A percentile compares a stretch with the other conserved stretches of the same genome.
phyloP scores from a whole-genome alignment of 441 rosid species.

The Adansonia rubrostipa region DNA sequence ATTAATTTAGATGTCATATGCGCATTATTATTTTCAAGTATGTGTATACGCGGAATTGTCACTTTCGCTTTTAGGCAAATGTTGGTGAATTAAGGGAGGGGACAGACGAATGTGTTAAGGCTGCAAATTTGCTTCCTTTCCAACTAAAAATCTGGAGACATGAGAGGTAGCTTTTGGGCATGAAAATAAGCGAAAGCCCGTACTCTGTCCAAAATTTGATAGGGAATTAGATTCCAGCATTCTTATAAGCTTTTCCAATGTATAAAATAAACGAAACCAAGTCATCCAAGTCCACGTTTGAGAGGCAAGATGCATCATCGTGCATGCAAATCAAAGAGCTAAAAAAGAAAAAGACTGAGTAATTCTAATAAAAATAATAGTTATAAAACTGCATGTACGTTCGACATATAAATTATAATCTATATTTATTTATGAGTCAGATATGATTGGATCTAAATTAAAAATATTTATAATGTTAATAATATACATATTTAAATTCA shows the following conservation, averaged over 20 bases:
- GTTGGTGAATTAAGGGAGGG: not conserved
- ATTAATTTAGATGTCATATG: not conserved
- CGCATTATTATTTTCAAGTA: not conserved
- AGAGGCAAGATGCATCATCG: not conserved
- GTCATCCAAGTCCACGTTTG: not conserved
- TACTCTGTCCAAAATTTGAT: slow-evolving; percentile 10
- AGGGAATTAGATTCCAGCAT: slow-evolving; percentile 24
- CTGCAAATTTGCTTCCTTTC: slow-evolving; percentile 24
- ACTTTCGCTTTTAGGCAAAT: not conserved
- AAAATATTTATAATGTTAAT: too few relatives aligned
- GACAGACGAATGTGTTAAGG: slow-evolving; percentile 25
- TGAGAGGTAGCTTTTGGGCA: slow-evolving; percentile 5
- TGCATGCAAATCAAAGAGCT: slow-evolving; percentile 2
- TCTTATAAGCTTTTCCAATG: not conserved
- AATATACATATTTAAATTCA: too few relatives aligned
- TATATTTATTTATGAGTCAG: too few relatives aligned
- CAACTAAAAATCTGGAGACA: slow-evolving; percentile 5
- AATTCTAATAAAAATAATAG: not conserved
- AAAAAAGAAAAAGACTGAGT: not conserved
- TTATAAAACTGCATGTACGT: not conserved
- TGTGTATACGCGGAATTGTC: not conserved
- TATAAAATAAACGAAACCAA: slow-evolving; percentile 23
- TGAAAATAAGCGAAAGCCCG: slow-evolving; percentile 21
- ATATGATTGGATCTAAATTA: too few relatives aligned
- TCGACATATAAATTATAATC: too few relatives aligned